Percentiles rank a stretch among this genome's conserved stretches.
Evolutionary conservation across 2,329 filamentous ascomycete species (phyloP).

Genomic region (Fusarium scirpi): DNA sequence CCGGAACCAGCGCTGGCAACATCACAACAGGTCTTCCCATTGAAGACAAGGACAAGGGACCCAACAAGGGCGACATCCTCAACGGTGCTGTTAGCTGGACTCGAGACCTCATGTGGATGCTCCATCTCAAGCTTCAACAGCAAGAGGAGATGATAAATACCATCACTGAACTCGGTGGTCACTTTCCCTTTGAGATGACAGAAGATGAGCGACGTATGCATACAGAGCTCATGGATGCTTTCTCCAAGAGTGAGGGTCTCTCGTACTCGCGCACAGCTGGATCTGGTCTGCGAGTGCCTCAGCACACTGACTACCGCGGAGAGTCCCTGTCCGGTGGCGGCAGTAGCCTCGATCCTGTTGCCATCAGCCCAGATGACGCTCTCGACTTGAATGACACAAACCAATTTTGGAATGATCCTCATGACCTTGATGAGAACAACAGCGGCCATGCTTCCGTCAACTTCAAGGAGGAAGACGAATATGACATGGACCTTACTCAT

Average conservation of each 20-base stretch:
- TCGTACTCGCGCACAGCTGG: constrained; percentile 86
- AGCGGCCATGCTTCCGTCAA: constrained; percentile 75
- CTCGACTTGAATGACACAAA: constrained; percentile 63
- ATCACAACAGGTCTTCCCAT: constrained; percentile 93
- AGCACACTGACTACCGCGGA: constrained; percentile 91
- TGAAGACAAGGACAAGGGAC: constrained; percentile 98
- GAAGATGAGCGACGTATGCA: constrained; percentile 98
- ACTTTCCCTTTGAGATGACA: constrained; percentile 82
- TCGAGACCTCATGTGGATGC: constrained; percentile 96
- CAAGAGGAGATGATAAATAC: constrained; percentile 86
- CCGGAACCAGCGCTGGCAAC: constrained; percentile 76
- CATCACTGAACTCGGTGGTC: constrained; percentile 77
- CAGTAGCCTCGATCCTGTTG: constrained; percentile 53
- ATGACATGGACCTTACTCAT: constrained; percentile 78
- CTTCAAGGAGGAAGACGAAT: constrained; percentile 97
- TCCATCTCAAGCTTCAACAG: constrained; percentile 89
- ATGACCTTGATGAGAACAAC: constrained; percentile 77
- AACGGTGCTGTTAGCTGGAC: constrained; percentile 98
- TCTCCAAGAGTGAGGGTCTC: constrained; percentile 86
- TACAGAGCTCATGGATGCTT: constrained; percentile 87
- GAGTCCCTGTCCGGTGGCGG: constrained; percentile 71
- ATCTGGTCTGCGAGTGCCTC: constrained; percentile 88
- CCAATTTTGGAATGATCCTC: constrained; percentile 74
- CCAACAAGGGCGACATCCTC: constrained; percentile 98
- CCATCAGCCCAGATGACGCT: constrained; percentile 56